Conservation (phyloP, 2,329 filamentous ascomycete species). For the Colletotrichum aenigma region DNA sequence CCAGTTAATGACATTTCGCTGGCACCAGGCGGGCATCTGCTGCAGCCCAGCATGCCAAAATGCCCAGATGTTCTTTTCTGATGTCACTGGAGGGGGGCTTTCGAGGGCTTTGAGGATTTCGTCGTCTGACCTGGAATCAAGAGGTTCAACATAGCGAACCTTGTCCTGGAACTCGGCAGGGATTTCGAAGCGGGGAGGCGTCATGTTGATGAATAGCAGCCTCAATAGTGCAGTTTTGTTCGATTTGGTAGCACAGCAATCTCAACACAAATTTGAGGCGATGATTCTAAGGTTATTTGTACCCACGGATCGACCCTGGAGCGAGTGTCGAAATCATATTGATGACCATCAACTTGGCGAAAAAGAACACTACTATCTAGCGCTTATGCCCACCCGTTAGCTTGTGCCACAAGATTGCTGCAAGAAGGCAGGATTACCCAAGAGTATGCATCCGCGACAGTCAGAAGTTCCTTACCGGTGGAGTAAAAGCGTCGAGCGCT, state of each 20-base stretch:
- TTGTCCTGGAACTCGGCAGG: not conserved
- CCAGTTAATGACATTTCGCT: conserved; percentile 44
- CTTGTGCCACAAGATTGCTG: not conserved
- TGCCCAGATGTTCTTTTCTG: conserved; percentile 50
- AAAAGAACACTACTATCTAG: not conserved
- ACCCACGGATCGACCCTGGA: not conserved
- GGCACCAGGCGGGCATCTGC: conserved; percentile 40
- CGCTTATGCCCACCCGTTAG: not conserved
- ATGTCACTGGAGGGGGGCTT: conserved; percentile 32
- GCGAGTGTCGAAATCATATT: accelerated
- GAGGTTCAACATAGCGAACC: not conserved
- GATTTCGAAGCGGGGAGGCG: not conserved
- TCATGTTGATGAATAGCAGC: not conserved
- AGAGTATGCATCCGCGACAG: not conserved
- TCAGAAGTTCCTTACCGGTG: not conserved
- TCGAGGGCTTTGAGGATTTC: conserved; percentile 32
- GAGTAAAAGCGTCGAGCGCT: not conserved
- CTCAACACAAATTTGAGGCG: not conserved
- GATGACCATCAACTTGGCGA: not conserved
- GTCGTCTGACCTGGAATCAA: conserved; percentile 24
- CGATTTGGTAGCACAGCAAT: not conserved
- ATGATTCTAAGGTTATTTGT: not conserved
- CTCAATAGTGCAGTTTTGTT: not conserved
- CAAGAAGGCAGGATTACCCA: not conserved
- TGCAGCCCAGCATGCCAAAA: conserved; percentile 44